Base-by-base conservation (phyloP, 2,329 filamentous ascomycete species). In the Ustulina deusta region DNA sequence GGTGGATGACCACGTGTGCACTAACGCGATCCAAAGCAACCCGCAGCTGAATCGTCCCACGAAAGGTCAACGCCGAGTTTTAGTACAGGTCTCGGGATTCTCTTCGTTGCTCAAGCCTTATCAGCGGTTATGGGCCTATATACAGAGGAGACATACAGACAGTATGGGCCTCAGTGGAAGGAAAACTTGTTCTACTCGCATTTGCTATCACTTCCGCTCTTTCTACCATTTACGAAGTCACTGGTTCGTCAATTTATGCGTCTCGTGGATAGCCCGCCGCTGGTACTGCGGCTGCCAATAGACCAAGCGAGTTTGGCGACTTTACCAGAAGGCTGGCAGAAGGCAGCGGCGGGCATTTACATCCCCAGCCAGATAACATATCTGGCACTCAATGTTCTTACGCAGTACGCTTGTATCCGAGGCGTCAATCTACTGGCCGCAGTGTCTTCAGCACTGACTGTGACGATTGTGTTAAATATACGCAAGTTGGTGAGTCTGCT, bases 151-250 rank as follows among this genome's bases (percentile, higher is more conserved):
- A 93, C 94, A 0, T 99, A 98, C 82, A 87, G 87, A 66, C 87
- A 86, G 64, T 94, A 97, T 79, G 94, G 94, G 6, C 92, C 92
- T 34, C 91, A 96, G 79, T 98, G 96, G 93, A 92, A 91, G 74
- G 96, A 98, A 79, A 97, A 97, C 72, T 86, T 99, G 13, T 98
- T 99, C 82, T 99, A 98, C 83, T 97, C 93, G 1, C 90, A 92
- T 72, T 78, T 93, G 7, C 84, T 95, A 25, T 93, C 91, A 0
- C 82, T 96, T 49, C 92, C 93, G 0, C 84, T 96, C 25, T 96
- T 95, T 76, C 75, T 92, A 2, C 91, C 91, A 2, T 91, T 95
- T 71, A 79, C 87, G n/a, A 86, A 87, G 0, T 88, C 87, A 2
- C 86, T 96, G 75, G 81, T 82, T 60, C 81, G 83, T 20, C 91